Evolutionary conservation across 1,284 basidiomycete genomes (phyloP).

Genomic region (Termitomyces sp.): DNA sequence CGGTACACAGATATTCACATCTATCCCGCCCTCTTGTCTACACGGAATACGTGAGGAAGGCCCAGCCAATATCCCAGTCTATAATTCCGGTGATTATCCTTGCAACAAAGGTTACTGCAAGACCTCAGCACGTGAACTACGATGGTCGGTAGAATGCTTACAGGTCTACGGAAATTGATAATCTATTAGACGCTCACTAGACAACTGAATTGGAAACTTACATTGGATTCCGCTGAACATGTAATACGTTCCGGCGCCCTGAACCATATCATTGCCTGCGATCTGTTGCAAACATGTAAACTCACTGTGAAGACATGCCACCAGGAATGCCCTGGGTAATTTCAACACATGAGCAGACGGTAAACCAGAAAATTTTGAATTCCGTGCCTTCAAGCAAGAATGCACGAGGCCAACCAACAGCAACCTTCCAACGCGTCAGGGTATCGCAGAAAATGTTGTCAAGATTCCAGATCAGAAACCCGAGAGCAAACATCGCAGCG

Average conservation of each 20-base stretch:
- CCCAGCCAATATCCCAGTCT: constrained; percentile 34
- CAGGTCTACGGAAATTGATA: constrained; percentile 34
- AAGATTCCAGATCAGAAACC: constrained; percentile 65
- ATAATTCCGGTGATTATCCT: constrained; percentile 51
- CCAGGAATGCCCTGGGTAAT: constrained; percentile 55
- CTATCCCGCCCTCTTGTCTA: constrained; percentile 12
- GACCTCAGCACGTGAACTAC: constrained; percentile 2
- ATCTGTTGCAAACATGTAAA: background rate
- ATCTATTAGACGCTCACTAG: constrained; percentile 2
- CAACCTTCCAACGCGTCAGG: constrained; percentile 49
- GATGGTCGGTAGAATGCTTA: constrained; percentile 24
- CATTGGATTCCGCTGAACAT: constrained; percentile 59
- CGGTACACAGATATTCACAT: background rate
- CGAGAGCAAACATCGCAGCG: constrained; percentile 44
- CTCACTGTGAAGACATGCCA: constrained; percentile 64
- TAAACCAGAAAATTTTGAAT: background rate
- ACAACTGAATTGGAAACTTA: constrained; percentile 27
- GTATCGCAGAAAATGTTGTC: constrained; percentile 63
- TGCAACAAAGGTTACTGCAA: constrained; percentile 49
- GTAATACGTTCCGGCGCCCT: constrained; percentile 57
- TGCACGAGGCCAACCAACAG: constrained; percentile 56
- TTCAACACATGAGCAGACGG: background rate
- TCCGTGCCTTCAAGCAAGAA: constrained; percentile 57
- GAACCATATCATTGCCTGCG: constrained; percentile 4
- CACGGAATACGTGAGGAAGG: constrained; percentile 36